A percentile compares a stretch with the other conserved stretches of the same genome.
These are phyloP conservation scores for Eucalyptus lansdowneana DNA, from an alignment of 345 rosid genomes.

Conservation along the genomic window DNA sequence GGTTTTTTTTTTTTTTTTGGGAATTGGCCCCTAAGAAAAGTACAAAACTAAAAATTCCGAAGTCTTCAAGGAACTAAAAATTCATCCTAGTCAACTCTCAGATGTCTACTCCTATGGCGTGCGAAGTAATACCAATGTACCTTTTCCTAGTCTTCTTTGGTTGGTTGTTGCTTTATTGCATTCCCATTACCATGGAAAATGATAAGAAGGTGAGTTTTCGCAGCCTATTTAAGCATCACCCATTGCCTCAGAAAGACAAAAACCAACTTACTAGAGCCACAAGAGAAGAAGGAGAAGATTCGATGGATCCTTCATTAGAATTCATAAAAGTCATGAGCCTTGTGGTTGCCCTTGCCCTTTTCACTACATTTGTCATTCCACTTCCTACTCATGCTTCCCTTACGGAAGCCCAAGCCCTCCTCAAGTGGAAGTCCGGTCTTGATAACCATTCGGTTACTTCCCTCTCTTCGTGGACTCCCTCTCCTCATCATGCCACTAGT, in stretches of 20 bases:
- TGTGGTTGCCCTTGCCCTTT: neutral
- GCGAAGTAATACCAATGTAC: neutral
- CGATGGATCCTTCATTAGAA: neutral
- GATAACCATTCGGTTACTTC: neutral
- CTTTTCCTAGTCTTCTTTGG: neutral
- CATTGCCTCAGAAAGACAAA: neutral
- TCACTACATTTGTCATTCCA: neutral
- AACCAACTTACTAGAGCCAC: too few relatives aligned
- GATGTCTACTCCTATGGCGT: neutral
- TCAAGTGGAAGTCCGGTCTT: conserved; percentile 1
- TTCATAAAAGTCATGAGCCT: too few relatives aligned
- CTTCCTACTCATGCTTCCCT: neutral
- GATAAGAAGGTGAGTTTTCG: neutral
- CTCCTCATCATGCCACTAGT: neutral
- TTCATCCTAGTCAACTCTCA: neutral
- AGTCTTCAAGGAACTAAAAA: neutral
- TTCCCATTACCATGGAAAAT: neutral
- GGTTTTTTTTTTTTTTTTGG: too few relatives aligned
- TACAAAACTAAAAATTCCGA: too few relatives aligned
- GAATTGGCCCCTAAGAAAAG: too few relatives aligned
- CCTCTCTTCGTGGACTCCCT: conserved; percentile 3
- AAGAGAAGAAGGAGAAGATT: neutral
- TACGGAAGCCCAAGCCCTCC: neutral
- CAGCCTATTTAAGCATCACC: neutral
- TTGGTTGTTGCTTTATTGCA: neutral